Base-by-base conservation (phyloP, 495 filamentous ascomycete genomes). In the Talaromyces stipitatus region DNA sequence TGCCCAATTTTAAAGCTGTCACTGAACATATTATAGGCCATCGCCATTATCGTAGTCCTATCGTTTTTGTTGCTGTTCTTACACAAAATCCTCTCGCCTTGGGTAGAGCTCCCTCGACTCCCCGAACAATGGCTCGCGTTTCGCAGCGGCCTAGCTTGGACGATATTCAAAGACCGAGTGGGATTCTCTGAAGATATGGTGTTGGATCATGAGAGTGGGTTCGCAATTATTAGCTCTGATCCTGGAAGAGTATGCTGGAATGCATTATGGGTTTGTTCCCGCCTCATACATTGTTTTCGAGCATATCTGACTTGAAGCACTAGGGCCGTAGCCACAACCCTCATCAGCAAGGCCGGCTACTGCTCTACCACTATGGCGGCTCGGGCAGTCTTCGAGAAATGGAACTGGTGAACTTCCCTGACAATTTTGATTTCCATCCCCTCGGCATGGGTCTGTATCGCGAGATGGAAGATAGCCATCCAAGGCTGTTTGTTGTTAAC, bases 71-170 rank as follows among this genome's bases (percentile, higher is more conserved):
- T 55, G 16, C 28, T 29, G 0, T 55, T 28, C 38, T 27, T 55
- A 9, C 54, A 55, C 36, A 55, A 45, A 28, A 4, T 55, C 4
- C 24, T 55, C 2, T 55, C 54, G 24, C 54, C 54, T 3, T 46
- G 33, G 54, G 36, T 55, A 32, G 54, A 55, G 26, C 54, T 55
- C 18, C 54, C 54, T 7, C 54, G 54, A 5, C 54, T 55, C 8
- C 54, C 54, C 0, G 54, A 55, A 46, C 33, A 55, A 43, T 55
- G 54, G 54, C 23, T 55, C 26, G 33, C 36, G 16, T 55, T 55
- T 10, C 33, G 38, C 6, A 46, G 54, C 24, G 54, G 36, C 23
- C 23, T 46, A 20, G 54, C 36, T 30, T 46, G 54, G 54, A 55
- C 54, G 2, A 32, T 55, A 20, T 55, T 55, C 54, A 46, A 55